phyloP scores from a whole-genome alignment of 352 stramenopile genomes.

The Elongisporangium undulatum region DNA sequence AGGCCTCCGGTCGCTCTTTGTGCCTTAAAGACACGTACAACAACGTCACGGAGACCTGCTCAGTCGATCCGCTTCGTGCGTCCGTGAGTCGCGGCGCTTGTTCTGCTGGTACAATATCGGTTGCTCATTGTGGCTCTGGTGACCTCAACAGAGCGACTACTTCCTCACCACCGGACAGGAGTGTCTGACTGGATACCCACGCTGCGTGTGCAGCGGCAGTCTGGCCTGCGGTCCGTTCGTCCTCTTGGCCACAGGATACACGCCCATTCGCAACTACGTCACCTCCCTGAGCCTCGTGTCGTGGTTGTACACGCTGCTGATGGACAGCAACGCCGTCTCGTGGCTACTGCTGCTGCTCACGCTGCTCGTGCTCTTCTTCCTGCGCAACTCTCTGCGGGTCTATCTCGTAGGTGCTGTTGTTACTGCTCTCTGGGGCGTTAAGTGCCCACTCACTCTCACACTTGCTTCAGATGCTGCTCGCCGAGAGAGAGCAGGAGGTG shows the following conservation, averaged over 20 bases:
- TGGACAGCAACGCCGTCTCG: slow-evolving; percentile 29
- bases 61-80: slow-evolving; percentile 18
- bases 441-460: background rate
- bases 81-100: slow-evolving; percentile 19
- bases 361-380: slow-evolving; percentile 36
- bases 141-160: slow-evolving; percentile 29
- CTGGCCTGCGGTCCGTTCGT: slow-evolving; percentile 62
- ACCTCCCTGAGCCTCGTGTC: slow-evolving; percentile 23
- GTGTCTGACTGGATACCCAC: slow-evolving; percentile 40
- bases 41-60: slow-evolving; percentile 22
- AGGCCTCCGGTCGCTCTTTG: slow-evolving; percentile 8
- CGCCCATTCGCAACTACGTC: slow-evolving; percentile 25
- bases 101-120: background rate
- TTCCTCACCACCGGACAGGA: slow-evolving; percentile 28
- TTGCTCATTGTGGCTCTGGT: slow-evolving; percentile 1
- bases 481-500: slow-evolving; percentile 43
- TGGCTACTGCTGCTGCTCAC: slow-evolving; percentile 33
- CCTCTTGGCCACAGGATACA: slow-evolving; percentile 31
- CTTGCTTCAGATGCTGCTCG: slow-evolving; percentile 24
- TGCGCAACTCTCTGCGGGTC: slow-evolving; percentile 53
- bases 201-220: slow-evolving; percentile 40
- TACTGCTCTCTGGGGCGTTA: background rate
- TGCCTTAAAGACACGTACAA: slow-evolving; percentile 31
- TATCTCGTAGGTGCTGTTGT: slow-evolving; percentile 20
- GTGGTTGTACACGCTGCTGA: slow-evolving; percentile 23